Percentiles rank a stretch among this genome's conserved stretches.
These are phyloP conservation scores for Diaporthe citri DNA, from an alignment of 2,329 filamentous ascomycete genomes.

Conservation along the genomic window DNA sequence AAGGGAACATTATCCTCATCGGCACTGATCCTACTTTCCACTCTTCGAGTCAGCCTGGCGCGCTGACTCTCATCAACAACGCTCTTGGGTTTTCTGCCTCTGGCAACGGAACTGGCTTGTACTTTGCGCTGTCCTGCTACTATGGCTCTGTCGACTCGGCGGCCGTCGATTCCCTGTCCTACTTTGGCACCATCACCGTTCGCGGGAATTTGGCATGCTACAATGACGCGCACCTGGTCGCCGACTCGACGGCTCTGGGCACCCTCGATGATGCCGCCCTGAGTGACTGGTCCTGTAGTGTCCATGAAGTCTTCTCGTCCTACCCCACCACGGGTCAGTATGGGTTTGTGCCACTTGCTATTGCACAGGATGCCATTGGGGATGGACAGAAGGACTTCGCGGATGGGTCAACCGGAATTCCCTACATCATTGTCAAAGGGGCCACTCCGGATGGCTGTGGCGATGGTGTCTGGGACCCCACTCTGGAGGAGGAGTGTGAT, in stretches of 20 bases:
- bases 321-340: slow-evolving; percentile 52
- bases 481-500: slow-evolving; percentile 56
- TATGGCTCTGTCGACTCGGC: slow-evolving; percentile 47
- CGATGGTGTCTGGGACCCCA: slow-evolving; percentile 51
- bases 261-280: slow-evolving; percentile 53
- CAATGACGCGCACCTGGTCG: slow-evolving; percentile 56
- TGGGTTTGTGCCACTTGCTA: slow-evolving; percentile 55
- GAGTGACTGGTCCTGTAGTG: slow-evolving; percentile 57
- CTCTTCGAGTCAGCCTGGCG: slow-evolving; percentile 47
- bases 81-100: slow-evolving; percentile 52
- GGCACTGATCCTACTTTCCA: slow-evolving; percentile 55
- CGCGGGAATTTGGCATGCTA: slow-evolving; percentile 55
- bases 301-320: slow-evolving; percentile 55
- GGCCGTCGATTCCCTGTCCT: slow-evolving; percentile 46
- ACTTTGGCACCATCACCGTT: slow-evolving; percentile 55
- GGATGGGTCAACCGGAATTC: slow-evolving; percentile 53
- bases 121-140: slow-evolving; percentile 58
- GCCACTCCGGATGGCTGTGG: slow-evolving; percentile 56
- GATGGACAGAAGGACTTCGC: slow-evolving; percentile 51
- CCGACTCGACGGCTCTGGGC: slow-evolving; percentile 49
- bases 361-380: slow-evolving; percentile 53
- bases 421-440: slow-evolving; percentile 58
- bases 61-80: slow-evolving; percentile 53
- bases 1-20: slow-evolving; percentile 57
- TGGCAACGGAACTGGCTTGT: slow-evolving; percentile 52